Evolutionary conservation across 2,329 filamentous ascomycete genomes (phyloP), one percentile per base, ranked within the genome.

Genomic region (Orbilia oligospora): DNA sequence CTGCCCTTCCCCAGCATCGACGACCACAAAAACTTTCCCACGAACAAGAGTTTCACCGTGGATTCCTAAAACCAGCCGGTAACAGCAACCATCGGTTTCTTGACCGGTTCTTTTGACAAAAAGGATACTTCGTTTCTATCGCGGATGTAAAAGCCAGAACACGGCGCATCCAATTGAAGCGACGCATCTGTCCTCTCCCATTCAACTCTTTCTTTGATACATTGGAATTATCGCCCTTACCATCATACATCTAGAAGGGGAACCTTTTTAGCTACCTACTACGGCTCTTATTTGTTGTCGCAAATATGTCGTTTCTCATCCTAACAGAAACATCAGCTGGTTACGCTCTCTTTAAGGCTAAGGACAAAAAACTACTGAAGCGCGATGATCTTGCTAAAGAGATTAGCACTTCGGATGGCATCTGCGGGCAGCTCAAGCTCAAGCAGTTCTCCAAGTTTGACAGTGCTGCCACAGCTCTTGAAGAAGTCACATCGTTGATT

Each of bases 401-500:
- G 84, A 88, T 94, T 80, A 89, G 90, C 81, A 92, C 91, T 77
- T 91, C 93, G 41, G 94, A 97, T 85, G 92, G 92, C 83, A 90
- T 97, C 81, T 93, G 93, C 83, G 92, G 92, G 83, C 30, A 90
- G 97, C 87, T 99, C 83, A 97, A 97, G 87, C 88, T 98, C 84
- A 98, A 98, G 89, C 91, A 95, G 85, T 98, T 99, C 86, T 88
- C 93, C 86, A 98, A 98, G 88, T 99, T 97, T 86, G 93, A 97
- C 84, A 97, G 93, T 85, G 94, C 96, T 80, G 91, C 93, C 80
- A 91, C 91, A 81, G 96, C 96, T 81, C 88, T 99, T 76, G 92
- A 97, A 85, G 95, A 99, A 87, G 93, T 94, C 82, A 91, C 93
- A 70, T 90, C 93, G 48, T 87, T 99, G 80, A 92, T 93, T 81